Evolutionary conservation across 306 rosid genomes (phyloP).

Genomic region (Hylodesmum podocarpum): DNA sequence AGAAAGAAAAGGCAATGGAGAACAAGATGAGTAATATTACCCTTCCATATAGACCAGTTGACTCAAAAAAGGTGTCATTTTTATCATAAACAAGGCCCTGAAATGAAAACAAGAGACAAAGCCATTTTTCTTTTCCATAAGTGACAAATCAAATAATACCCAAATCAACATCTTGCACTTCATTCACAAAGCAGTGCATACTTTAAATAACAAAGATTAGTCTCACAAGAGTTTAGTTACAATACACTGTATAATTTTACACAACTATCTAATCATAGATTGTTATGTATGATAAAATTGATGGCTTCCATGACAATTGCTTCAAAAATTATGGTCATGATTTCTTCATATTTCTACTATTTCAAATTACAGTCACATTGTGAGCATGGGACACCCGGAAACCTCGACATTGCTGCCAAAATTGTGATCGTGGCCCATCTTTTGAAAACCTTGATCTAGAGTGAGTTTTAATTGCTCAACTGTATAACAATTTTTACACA

Average conservation of each 20-base stretch:
- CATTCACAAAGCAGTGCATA: not conserved
- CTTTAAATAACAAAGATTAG: not conserved
- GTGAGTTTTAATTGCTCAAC: not conserved
- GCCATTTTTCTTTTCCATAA: constrained; percentile 19
- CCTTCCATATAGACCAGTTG: constrained; percentile 75
- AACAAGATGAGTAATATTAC: constrained; percentile 38
- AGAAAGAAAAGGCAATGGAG: not conserved
- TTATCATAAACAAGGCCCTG: constrained; percentile 88
- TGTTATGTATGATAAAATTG: not conserved
- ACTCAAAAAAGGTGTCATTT: constrained; percentile 76
- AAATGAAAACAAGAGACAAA: constrained; percentile 29
- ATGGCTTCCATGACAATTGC: not conserved
- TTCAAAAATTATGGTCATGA: not conserved
- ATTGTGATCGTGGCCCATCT: too few relatives aligned
- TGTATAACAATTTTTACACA: not conserved
- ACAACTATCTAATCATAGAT: not conserved
- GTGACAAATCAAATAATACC: constrained; percentile 1
- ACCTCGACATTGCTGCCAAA: not conserved
- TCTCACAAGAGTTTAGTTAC: too few relatives aligned
- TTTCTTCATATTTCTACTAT: too few relatives aligned
- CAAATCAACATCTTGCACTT: not conserved
- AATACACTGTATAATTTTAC: not conserved
- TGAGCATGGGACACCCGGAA: too few relatives aligned
- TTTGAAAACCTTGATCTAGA: not conserved
- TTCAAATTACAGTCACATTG: too few relatives aligned